These are phyloP conservation scores for Termitomyces sp. DNA, from an alignment of 768 basidiomycete genomes.

Conservation along the genomic window DNA sequence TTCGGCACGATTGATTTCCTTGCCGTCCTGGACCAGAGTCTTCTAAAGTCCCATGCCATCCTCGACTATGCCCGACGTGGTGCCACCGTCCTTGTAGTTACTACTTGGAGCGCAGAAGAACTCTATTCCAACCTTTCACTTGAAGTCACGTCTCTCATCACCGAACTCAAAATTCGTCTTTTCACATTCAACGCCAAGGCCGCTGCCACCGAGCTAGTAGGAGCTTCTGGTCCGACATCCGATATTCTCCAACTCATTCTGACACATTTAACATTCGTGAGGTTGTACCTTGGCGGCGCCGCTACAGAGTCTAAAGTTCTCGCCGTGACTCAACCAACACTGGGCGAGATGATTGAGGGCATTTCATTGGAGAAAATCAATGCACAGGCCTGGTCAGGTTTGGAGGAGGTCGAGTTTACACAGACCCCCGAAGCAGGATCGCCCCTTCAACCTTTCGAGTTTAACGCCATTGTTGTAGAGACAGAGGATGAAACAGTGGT, in stretches of 20 bases:
- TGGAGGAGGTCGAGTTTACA: slow-evolving; percentile 51
- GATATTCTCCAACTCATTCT: slow-evolving; percentile 50
- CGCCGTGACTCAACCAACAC: slow-evolving; percentile 41
- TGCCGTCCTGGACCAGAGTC: slow-evolving; percentile 65
- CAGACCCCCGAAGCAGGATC: slow-evolving; percentile 15
- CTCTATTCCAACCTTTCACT: slow-evolving; percentile 60
- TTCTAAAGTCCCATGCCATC: slow-evolving; percentile 76
- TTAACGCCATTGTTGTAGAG: slow-evolving; percentile 72
- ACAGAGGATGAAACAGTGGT: slow-evolving; percentile 49
- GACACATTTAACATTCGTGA: slow-evolving; percentile 75
- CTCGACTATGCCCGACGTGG: slow-evolving; percentile 59
- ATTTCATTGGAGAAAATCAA: slow-evolving; percentile 48
- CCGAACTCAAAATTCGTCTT: slow-evolving; percentile 47
- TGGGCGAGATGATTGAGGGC: slow-evolving; percentile 41
- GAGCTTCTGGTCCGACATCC: slow-evolving; percentile 24
- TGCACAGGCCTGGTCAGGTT: slow-evolving; percentile 57
- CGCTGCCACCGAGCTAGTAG: slow-evolving; percentile 39
- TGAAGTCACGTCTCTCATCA: slow-evolving; percentile 39
- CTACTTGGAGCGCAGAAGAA: slow-evolving; percentile 74
- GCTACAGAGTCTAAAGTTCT: slow-evolving; percentile 49
- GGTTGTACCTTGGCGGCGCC: slow-evolving; percentile 71
- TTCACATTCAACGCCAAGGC: slow-evolving; percentile 56
- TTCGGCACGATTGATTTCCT: slow-evolving; percentile 59
- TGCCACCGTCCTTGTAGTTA: slow-evolving; percentile 68
- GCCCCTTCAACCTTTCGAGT: slow-evolving; percentile 52